phyloP scores from a whole-genome alignment of 192 early-diverging fungal species.

The Coemansia sp. region DNA sequence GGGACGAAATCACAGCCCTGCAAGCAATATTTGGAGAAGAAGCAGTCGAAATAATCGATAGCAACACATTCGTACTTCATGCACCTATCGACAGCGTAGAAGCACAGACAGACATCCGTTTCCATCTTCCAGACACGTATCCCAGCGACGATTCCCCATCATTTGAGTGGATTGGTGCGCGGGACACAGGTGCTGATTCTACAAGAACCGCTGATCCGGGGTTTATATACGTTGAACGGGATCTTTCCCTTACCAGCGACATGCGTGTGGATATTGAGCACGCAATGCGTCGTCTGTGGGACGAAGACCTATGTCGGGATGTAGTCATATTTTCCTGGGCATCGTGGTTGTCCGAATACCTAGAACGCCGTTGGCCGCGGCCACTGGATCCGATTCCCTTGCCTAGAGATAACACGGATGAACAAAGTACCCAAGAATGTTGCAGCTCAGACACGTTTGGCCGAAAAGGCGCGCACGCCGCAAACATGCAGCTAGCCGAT shows the following conservation, averaged over 20 bases:
- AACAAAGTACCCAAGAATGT: not conserved
- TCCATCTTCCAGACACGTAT: conserved; percentile 47
- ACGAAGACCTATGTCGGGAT: conserved; percentile 32
- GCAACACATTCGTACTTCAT: conserved; percentile 34
- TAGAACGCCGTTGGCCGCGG: conserved; percentile 35
- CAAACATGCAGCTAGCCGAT: not conserved
- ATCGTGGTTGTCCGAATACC: conserved; percentile 38
- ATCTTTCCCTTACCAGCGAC: conserved; percentile 22
- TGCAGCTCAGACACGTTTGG: not conserved
- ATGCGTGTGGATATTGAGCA: conserved; percentile 22
- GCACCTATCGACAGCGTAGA: conserved; percentile 29
- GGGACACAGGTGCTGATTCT: conserved; percentile 9
- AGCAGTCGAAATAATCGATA: conserved; percentile 19
- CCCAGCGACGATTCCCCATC: conserved; percentile 40
- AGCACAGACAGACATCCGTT: conserved; percentile 29
- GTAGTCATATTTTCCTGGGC: conserved; percentile 52
- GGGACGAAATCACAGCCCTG: conserved; percentile 52
- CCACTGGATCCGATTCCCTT: conserved; percentile 37
- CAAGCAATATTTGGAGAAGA: conserved; percentile 51
- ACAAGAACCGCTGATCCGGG: conserved; percentile 6
- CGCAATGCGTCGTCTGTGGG: conserved; percentile 29
- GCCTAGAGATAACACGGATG: conserved; percentile 28
- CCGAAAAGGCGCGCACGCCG: not conserved
- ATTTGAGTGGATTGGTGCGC: conserved; percentile 47
- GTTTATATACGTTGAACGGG: conserved; percentile 27